Evolutionary conservation across 768 basidiomycete genomes (phyloP).

Genomic region (Dentipellis fragilis): DNA sequence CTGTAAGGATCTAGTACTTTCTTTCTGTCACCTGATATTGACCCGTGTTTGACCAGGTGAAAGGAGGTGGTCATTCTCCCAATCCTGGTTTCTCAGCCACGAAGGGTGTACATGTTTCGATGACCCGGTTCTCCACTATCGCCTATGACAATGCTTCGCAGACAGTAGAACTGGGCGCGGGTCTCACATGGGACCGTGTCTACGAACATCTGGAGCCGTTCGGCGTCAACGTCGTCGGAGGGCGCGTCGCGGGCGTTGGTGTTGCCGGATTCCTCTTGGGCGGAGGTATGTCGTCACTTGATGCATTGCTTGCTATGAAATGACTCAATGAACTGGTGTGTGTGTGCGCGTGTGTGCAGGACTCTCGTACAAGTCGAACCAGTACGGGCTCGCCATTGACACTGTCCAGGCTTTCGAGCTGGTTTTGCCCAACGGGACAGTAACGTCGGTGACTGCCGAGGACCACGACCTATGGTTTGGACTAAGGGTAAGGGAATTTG

Average conservation of each 20-base stretch:
- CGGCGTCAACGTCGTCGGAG: slow-evolving; percentile 14
- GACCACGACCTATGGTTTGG: slow-evolving; percentile 28
- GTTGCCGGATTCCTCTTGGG: slow-evolving; percentile 15
- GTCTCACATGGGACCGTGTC: slow-evolving; percentile 16
- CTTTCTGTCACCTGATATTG: too few relatives aligned
- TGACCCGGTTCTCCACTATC: slow-evolving; percentile 34
- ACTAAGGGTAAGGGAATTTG: slow-evolving; percentile 20
- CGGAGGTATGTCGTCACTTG: slow-evolving; percentile 5
- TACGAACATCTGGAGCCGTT: slow-evolving; percentile 10
- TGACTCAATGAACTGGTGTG: too few relatives aligned
- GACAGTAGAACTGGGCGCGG: slow-evolving; percentile 12
- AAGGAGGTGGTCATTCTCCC: slow-evolving; percentile 47
- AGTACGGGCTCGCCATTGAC: slow-evolving; percentile 43
- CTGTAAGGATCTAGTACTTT: background rate
- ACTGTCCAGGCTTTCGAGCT: slow-evolving; percentile 40
- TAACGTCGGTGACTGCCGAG: slow-evolving; percentile 21
- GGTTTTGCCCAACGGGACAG: slow-evolving; percentile 39
- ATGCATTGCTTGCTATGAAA: background rate
- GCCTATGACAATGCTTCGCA: slow-evolving; percentile 1
- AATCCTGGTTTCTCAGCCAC: slow-evolving; percentile 56
- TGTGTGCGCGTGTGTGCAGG: slow-evolving; percentile 21
- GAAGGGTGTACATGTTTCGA: slow-evolving; percentile 45
- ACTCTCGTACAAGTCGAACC: slow-evolving; percentile 50
- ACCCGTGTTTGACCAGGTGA: slow-evolving; percentile 30
- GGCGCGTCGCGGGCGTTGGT: slow-evolving; percentile 14